These are phyloP conservation scores for Leptographium wingfieldii DNA, from an alignment of 2,329 filamentous ascomycete species.

Conservation along the genomic window DNA sequence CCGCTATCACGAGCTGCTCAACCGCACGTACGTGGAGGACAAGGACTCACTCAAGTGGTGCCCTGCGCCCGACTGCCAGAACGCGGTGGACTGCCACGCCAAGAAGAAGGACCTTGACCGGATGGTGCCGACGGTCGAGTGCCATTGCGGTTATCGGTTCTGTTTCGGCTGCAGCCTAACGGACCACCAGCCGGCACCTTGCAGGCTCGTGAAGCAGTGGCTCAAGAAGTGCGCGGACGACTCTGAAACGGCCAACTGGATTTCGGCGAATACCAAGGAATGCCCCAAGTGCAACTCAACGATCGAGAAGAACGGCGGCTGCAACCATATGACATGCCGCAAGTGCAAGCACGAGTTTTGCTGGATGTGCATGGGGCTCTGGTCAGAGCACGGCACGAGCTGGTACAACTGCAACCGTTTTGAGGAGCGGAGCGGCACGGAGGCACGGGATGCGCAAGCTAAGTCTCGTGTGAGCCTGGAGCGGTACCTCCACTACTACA, in stretches of 20 bases:
- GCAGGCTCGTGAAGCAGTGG: slow-evolving; percentile 85
- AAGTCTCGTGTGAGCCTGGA: slow-evolving; percentile 83
- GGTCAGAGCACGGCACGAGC: slow-evolving; percentile 96
- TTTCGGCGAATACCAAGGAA: slow-evolving; percentile 96
- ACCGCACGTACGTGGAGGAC: slow-evolving; percentile 91
- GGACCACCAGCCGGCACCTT: slow-evolving; percentile 91
- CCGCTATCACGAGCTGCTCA: slow-evolving; percentile 75
- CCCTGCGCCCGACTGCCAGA: slow-evolving; percentile 91
- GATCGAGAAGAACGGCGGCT: slow-evolving; percentile 97
- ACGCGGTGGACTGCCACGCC: slow-evolving; percentile 76
- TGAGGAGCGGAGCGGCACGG: slow-evolving; percentile 86
- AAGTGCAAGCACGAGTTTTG: slow-evolving; percentile 97
- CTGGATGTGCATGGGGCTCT: slow-evolving; percentile 99
- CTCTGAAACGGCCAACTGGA: slow-evolving; percentile 98
- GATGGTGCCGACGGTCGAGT: slow-evolving; percentile 82
- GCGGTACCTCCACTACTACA: slow-evolving; percentile 98
- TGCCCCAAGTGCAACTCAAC: slow-evolving; percentile 93
- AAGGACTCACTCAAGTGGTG: slow-evolving; percentile 96
- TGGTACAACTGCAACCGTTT: slow-evolving; percentile 99
- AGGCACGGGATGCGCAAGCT: slow-evolving; percentile 84
- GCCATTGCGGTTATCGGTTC: slow-evolving; percentile 73
- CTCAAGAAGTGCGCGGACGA: slow-evolving; percentile 97
- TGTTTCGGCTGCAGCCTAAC: slow-evolving; percentile 87
- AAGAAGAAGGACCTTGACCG: slow-evolving; percentile 77
- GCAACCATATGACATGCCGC: slow-evolving; percentile 95